Conservation (phyloP, 2,329 filamentous ascomycete genomes). For the Pseudogymnoascus sp. region DNA sequence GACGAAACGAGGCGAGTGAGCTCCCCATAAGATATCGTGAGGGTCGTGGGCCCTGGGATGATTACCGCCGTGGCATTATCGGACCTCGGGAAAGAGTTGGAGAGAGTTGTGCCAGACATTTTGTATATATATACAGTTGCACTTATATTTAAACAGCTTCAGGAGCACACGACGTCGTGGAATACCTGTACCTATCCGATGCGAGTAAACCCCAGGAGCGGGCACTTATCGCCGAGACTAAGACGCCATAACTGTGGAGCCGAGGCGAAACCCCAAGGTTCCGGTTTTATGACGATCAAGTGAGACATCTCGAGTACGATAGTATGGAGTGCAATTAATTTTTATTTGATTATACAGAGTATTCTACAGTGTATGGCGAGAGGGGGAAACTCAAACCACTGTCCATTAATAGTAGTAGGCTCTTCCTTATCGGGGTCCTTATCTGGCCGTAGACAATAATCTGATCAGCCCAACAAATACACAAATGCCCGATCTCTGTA, state of each 20-base stretch:
- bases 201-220: not conserved
- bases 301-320: not conserved
- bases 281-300: not conserved
- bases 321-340: not conserved
- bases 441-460: not conserved
- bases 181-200: not conserved
- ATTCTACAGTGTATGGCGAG: not conserved
- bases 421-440: not conserved
- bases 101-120: constrained; percentile 38
- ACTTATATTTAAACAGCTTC: constrained; percentile 1
- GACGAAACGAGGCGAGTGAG: constrained; percentile 55
- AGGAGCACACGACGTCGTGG: not conserved
- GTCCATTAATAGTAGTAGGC: not conserved
- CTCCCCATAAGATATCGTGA: constrained; percentile 61
- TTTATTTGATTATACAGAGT: not conserved
- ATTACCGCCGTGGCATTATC: constrained; percentile 57
- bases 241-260: constrained; percentile 1
- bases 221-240: constrained; percentile 6
- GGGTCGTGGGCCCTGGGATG: constrained; percentile 53
- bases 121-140: constrained; percentile 5
- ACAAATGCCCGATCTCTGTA: not conserved
- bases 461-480: not conserved
- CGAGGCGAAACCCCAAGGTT: not conserved
- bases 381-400: not conserved
- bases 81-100: constrained; percentile 45